Evolutionary conservation across 1,284 basidiomycete species (phyloP), one percentile per base, ranked within the genome.

Genomic region (Pseudomicrostroma phylloplanum): DNA sequence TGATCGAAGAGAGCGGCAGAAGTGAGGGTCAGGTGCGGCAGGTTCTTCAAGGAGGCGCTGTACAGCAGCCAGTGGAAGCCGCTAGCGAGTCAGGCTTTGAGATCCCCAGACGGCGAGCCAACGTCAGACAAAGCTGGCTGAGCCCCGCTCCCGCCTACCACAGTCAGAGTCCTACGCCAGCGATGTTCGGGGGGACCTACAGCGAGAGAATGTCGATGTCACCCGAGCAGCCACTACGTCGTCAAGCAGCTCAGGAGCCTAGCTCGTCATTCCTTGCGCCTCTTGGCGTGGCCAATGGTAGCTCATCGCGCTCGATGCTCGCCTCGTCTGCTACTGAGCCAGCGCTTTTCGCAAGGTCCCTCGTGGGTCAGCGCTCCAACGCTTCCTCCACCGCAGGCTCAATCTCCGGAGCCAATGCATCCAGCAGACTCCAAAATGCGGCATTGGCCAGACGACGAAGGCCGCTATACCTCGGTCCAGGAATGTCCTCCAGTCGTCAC

Each of bases 1-100:
- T 73, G 48, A 70, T 73, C 59, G 71, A 71, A 41, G 67, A 73
- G 53, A 70, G 68, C 49, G 51, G 51, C 7, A 17, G 51, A 6
- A 54, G 51, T 54, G 21, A 19, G 6, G 25, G 17, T 15, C 21
- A 54, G 13, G 21, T 54, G 51, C 51, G 23, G 23, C 17, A 23
- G 12, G 23, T n/a, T 7, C 46, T 48, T 7, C n/a, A 23, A 48
- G 23, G 4, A 23, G 46, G 23, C 23, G 4, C n/a, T 11, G 46
- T n/a, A 48, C n/a, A 48, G 23, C n/a, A 48, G 46, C 46, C 46
- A 48, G 6, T n/a, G 12, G 46, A 48, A 36, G 30, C 30, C 30
- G 30, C 30, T 36, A 36, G 30, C 30, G 30, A 36, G 30, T 36
- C 30, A 4, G 23, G 46, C 46, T 48, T 48, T 11, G 46, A 48